phyloP scores from a whole-genome alignment of 257 asterid species.

The Lithospermum erythrorhizon region DNA sequence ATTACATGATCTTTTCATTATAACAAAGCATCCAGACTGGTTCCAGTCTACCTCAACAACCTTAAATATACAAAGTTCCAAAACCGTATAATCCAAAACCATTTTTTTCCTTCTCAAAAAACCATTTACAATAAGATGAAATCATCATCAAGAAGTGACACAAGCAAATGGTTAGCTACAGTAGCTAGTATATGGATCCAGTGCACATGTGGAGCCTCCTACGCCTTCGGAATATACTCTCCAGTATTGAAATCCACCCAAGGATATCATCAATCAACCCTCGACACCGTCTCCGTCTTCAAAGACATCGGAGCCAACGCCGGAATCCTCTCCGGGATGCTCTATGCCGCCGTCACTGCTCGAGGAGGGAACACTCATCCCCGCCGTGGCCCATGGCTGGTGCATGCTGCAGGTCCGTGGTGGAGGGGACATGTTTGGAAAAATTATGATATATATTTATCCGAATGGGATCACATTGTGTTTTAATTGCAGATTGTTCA shows the following conservation, averaged over 20 bases:
- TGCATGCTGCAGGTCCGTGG: slow-evolving; percentile 9
- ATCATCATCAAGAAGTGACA: neutral
- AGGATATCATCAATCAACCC: slow-evolving; percentile 66
- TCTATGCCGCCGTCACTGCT: slow-evolving; percentile 40
- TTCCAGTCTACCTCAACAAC: too few relatives aligned
- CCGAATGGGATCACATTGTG: too few relatives aligned
- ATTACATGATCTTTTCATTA: too few relatives aligned
- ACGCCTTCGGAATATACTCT: slow-evolving; percentile 86
- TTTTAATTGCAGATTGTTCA: too few relatives aligned
- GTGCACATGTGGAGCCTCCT: slow-evolving; percentile 78
- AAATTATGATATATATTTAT: too few relatives aligned
- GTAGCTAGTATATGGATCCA: slow-evolving; percentile 89
- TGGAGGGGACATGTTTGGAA: too few relatives aligned
- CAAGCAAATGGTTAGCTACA: slow-evolving; percentile 59
- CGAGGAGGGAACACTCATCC: too few relatives aligned
- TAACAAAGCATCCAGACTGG: too few relatives aligned
- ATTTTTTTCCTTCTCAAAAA: too few relatives aligned
- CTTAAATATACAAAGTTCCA: neutral
- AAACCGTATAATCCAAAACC: neutral
- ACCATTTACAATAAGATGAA: neutral
- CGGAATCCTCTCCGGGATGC: slow-evolving; percentile 69
- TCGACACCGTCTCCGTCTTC: slow-evolving; percentile 64
- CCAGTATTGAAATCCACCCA: slow-evolving; percentile 58
- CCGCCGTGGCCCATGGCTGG: slow-evolving; percentile 52
- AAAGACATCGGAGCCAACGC: slow-evolving; percentile 87